Evolutionary conservation across 768 basidiomycete genomes (phyloP).

Genomic region (Tylopilus sp.): DNA sequence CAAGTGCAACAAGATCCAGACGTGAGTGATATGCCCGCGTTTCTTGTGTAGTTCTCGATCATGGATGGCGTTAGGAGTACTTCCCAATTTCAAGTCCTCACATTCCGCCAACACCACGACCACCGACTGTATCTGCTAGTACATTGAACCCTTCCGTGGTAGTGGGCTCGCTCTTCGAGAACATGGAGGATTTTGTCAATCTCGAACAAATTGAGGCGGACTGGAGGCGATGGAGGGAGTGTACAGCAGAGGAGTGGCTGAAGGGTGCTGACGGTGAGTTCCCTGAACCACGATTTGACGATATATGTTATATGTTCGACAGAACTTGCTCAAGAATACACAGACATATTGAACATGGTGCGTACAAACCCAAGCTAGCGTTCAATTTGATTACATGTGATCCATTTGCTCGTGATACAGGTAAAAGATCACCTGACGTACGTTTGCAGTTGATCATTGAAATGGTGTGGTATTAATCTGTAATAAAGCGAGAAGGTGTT

Average conservation of each 20-base stretch:
- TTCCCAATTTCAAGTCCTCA: constrained; percentile 21
- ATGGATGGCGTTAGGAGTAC: constrained; percentile 15
- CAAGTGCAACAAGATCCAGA: constrained; percentile 12
- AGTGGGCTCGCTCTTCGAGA: constrained; percentile 17
- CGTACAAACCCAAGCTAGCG: constrained; percentile 1
- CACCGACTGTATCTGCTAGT: neutral
- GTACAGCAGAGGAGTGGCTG: constrained; percentile 31
- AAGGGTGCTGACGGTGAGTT: constrained; percentile 29
- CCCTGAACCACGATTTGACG: neutral
- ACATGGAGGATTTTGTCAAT: constrained; percentile 19
- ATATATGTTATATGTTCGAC: neutral
- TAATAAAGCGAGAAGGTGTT: constrained; percentile 19
- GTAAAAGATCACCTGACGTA: constrained; percentile 31
- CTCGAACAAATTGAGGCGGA: constrained; percentile 19
- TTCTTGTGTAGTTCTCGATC: neutral
- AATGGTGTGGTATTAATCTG: constrained; percentile 1
- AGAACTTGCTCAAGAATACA: constrained; percentile 20
- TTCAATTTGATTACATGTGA: neutral
- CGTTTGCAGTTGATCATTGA: neutral
- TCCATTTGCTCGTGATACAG: constrained; percentile 7
- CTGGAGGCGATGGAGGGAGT: constrained; percentile 28
- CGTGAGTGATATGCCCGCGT: constrained; percentile 11
- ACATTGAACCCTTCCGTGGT: constrained; percentile 4
- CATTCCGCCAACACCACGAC: constrained; percentile 14
- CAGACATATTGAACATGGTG: constrained; percentile 23